These are phyloP conservation scores for Cutaneotrichosporon daszewskae DNA, from an alignment of 1,284 basidiomycete genomes.

Conservation along the genomic window DNA sequence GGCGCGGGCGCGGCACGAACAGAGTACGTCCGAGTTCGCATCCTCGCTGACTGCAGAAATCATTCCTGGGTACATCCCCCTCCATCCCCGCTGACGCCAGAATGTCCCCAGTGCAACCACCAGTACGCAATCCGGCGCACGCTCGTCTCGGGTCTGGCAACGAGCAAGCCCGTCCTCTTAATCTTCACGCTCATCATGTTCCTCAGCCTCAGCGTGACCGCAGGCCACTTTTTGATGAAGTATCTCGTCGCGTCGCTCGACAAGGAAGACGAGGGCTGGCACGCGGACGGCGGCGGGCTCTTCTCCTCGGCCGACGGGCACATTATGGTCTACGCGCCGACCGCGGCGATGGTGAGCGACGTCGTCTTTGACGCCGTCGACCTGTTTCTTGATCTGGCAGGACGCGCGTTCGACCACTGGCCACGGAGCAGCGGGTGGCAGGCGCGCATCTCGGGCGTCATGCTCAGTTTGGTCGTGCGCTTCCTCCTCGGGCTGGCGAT, in stretches of 20 bases:
- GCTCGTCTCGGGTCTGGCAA: constrained; percentile 39
- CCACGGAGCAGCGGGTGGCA: background rate
- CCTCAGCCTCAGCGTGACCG: constrained; percentile 24
- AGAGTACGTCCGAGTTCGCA: too few species aligned
- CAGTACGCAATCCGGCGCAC: constrained; percentile 41
- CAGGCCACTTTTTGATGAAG: constrained; percentile 30
- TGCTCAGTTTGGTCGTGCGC: constrained; percentile 22
- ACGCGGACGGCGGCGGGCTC: too few species aligned
- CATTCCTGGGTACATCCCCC: constrained; percentile 31
- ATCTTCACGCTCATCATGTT: constrained; percentile 36
- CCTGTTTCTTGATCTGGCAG: constrained; percentile 31
- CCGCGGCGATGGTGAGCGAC: constrained; percentile 32
- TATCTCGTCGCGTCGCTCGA: constrained; percentile 6
- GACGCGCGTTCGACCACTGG: constrained; percentile 12
- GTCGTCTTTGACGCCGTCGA: constrained; percentile 29
- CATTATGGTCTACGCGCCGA: constrained; percentile 27
- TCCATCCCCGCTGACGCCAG: constrained; percentile 16
- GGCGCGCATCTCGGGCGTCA: constrained; percentile 5
- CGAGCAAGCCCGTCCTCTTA: constrained; percentile 34
- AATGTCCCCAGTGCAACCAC: constrained; percentile 46
- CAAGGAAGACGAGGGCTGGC: background rate
- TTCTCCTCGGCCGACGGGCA: too few species aligned
- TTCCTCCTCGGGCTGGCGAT: constrained; percentile 42
- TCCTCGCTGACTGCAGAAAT: constrained; percentile 28
- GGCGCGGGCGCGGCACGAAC: constrained; percentile 43